Percentiles rank a stretch among this genome's conserved stretches.
Conservation (phyloP, 2,329 filamentous ascomycete genomes). For the Fusarium hostae region DNA sequence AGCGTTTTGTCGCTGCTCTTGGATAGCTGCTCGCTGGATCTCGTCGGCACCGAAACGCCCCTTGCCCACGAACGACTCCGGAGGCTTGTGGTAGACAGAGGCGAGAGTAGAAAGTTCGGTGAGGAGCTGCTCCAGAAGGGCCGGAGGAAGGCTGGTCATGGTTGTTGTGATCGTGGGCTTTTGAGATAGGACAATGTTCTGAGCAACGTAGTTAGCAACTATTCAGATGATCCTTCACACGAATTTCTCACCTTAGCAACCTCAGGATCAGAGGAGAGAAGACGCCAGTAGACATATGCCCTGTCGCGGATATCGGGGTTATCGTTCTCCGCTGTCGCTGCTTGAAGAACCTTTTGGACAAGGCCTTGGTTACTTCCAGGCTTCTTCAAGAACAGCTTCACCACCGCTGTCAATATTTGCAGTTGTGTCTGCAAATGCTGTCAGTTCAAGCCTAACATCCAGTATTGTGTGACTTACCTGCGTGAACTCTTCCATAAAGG, state of each 20-base stretch:
- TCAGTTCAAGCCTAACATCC: neutral
- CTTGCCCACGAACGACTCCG: conserved; percentile 97
- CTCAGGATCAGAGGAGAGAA: conserved; percentile 90
- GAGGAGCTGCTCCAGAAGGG: conserved; percentile 89
- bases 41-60: conserved; percentile 93
- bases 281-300: conserved; percentile 97
- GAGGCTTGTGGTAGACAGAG: conserved; percentile 98
- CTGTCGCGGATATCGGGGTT: conserved; percentile 97
- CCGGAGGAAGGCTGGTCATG: conserved; percentile 86
- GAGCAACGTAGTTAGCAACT: conserved; percentile 1
- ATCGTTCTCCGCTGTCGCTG: conserved; percentile 93
- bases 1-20: conserved; percentile 92
- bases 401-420: conserved; percentile 95
- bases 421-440: conserved; percentile 78
- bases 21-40: conserved; percentile 94
- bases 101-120: conserved; percentile 92
- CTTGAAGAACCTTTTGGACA: conserved; percentile 93
- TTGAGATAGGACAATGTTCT: conserved; percentile 88
- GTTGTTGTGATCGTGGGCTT: conserved; percentile 95
- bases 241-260: conserved; percentile 77
- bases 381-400: conserved; percentile 98
- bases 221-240: neutral
- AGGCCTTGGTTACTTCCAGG: conserved; percentile 90
- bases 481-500: conserved; percentile 95
- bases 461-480: conserved; percentile 67